Evolutionary conservation across 768 basidiomycete genomes (phyloP).

Genomic region (Tulasnella sp.): DNA sequence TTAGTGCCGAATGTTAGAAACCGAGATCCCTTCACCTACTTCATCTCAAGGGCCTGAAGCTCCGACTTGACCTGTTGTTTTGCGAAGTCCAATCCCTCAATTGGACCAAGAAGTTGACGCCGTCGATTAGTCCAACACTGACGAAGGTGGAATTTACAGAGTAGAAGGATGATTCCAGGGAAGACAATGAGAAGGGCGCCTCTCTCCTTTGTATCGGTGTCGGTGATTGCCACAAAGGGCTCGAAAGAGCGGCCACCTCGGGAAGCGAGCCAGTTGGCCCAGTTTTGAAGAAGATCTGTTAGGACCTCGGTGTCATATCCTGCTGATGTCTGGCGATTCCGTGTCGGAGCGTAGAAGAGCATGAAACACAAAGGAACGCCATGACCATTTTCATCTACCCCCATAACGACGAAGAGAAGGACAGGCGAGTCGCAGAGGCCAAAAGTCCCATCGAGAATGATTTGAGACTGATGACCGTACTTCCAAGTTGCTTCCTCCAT

Average conservation of each 20-base stretch:
- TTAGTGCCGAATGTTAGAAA: no score
- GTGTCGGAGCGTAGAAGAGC: slow-evolving; percentile 9
- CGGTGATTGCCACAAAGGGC: slow-evolving; percentile 23
- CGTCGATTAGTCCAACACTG: slow-evolving; percentile 30
- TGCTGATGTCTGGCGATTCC: background rate
- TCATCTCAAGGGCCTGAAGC: background rate
- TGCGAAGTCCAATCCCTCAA: background rate
- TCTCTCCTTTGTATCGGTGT: slow-evolving; percentile 28
- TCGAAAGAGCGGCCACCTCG: slow-evolving; percentile 17
- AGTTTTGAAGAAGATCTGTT: slow-evolving; percentile 20
- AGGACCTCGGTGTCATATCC: slow-evolving; percentile 21
- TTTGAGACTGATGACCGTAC: slow-evolving; percentile 22
- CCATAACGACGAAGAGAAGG: slow-evolving; percentile 9
- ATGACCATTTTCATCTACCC: background rate
- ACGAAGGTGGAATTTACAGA: slow-evolving; percentile 31
- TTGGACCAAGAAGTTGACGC: slow-evolving; percentile 19
- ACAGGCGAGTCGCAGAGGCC: slow-evolving; percentile 3
- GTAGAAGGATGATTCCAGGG: slow-evolving; percentile 23
- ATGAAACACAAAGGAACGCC: slow-evolving; percentile 9
- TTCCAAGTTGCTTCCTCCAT: slow-evolving; percentile 36
- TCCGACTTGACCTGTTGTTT: slow-evolving; percentile 13
- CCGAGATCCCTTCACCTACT: no score
- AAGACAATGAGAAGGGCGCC: slow-evolving; percentile 24
- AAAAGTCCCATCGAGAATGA: slow-evolving; percentile 11
- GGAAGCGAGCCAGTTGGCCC: slow-evolving; percentile 19